These are phyloP conservation scores for Dryadomyces quercus-mongolicae DNA, from an alignment of 2,329 filamentous ascomycete species.

Conservation along the genomic window DNA sequence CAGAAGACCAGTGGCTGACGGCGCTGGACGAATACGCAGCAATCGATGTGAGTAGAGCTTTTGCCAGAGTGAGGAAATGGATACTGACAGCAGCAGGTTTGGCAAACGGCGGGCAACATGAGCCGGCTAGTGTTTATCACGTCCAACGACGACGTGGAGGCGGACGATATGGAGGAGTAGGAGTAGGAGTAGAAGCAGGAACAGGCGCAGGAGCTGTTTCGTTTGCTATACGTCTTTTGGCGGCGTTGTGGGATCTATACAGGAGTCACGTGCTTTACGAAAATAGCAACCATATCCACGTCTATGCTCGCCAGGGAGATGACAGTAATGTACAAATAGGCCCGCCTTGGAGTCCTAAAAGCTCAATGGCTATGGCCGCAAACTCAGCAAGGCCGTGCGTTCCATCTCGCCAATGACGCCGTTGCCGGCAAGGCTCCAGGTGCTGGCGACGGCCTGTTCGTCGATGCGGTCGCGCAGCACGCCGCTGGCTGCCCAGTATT, in stretches of 20 bases:
- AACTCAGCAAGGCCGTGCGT: conserved; percentile 41
- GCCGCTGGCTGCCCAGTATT: conserved; percentile 87
- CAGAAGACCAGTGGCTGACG: conserved; percentile 77
- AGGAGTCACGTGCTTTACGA: not conserved
- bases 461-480: conserved; percentile 60
- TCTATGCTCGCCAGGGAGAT: not conserved
- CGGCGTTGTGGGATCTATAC: not conserved
- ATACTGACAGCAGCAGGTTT: conserved; percentile 39
- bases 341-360: not conserved
- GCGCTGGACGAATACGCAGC: conserved; percentile 82
- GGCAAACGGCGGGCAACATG: conserved; percentile 64
- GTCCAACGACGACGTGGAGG: conserved; percentile 35
- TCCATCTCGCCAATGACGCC: conserved; percentile 82
- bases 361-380: conserved; percentile 25
- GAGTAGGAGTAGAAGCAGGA: no score
- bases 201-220: not conserved
- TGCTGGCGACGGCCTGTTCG: conserved; percentile 60
- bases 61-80: not conserved
- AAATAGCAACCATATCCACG: not conserved
- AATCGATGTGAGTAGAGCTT: conserved; percentile 64
- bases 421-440: conserved; percentile 72
- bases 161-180: conserved; percentile 21
- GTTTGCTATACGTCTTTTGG: conserved; percentile 18
- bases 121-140: conserved; percentile 61
- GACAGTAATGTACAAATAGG: not conserved